phyloP scores from a whole-genome alignment of 208 protist species.

The Wallacemonas sp. region DNA sequence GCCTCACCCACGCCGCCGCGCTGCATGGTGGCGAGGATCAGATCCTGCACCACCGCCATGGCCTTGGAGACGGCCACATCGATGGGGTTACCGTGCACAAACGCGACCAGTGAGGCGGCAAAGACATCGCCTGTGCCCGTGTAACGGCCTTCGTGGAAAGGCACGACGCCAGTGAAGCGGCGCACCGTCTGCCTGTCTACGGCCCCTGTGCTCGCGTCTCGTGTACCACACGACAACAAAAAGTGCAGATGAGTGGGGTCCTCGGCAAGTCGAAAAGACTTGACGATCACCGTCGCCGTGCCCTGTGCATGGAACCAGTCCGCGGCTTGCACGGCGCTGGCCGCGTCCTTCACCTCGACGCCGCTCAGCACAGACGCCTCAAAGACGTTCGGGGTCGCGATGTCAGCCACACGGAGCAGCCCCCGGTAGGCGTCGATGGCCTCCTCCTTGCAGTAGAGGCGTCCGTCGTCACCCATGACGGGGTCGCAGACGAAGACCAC shows the following conservation, averaged over 20 bases:
- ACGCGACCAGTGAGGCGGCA: conserved; percentile 68
- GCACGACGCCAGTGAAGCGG: conserved; percentile 68
- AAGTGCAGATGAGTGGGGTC: conserved; percentile 54
- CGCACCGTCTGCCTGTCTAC: background rate
- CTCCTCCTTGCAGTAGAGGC: conserved; percentile 93
- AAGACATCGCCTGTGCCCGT: conserved; percentile 89
- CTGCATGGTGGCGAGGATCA: conserved; percentile 58
- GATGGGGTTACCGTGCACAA: conserved; percentile 45
- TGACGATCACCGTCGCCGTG: conserved; percentile 77
- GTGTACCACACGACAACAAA: conserved; percentile 40
- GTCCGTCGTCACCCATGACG: conserved; percentile 93
- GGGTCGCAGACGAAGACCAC: conserved; percentile 92
- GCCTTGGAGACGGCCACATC: conserved; percentile 65
- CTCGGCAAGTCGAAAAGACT: conserved; percentile 59
- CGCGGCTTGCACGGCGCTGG: conserved; percentile 51
- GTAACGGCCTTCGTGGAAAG: conserved; percentile 76
- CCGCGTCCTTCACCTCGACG: conserved; percentile 57
- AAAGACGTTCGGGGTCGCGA: conserved; percentile 93
- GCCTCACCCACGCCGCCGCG: conserved; percentile 45
- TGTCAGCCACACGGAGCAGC: conserved; percentile 70
- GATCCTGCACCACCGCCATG: conserved; percentile 86
- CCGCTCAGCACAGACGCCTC: conserved; percentile 86
- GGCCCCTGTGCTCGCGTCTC: background rate
- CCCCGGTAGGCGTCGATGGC: conserved; percentile 87
- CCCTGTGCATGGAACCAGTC: conserved; percentile 83